Evolutionary conservation across 441 rosid genomes (phyloP).

Genomic region (Metrosideros polymorpha): DNA sequence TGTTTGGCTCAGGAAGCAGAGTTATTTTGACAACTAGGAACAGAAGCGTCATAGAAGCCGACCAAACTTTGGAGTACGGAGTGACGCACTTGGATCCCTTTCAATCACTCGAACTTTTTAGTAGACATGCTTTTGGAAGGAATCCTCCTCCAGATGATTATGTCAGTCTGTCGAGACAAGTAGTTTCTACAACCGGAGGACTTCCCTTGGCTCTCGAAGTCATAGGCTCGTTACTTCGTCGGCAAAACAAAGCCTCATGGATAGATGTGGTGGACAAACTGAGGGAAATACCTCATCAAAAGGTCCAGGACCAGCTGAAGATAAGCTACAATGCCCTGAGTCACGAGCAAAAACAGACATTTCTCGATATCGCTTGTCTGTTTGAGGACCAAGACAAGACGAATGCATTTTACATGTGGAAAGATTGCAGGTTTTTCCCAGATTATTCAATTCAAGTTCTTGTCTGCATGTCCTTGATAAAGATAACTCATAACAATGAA

Average conservation of each 20-base stretch:
- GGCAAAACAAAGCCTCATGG: not conserved
- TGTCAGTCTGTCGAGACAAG: not conserved
- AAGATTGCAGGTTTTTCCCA: not conserved
- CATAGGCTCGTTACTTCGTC: not conserved
- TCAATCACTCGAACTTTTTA: too few relatives aligned
- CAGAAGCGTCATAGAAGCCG: too few relatives aligned
- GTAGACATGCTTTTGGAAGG: not conserved
- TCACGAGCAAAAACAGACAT: not conserved
- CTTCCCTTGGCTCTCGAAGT: not conserved
- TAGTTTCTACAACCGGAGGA: not conserved
- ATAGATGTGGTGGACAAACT: rapidly evolving
- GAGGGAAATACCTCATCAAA: not conserved
- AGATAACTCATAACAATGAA: not conserved
- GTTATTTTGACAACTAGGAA: too few relatives aligned
- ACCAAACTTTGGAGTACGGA: not conserved
- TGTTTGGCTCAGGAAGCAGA: not conserved
- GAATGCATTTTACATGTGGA: not conserved
- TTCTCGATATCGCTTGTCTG: not conserved
- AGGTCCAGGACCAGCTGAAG: not conserved
- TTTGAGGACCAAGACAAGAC: not conserved
- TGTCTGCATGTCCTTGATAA: not conserved
- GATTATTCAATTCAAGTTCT: not conserved
- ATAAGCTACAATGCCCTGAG: not conserved
- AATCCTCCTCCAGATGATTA: too few relatives aligned
- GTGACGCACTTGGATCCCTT: not conserved